These are phyloP conservation scores for Fusarium albidum DNA, from an alignment of 2,329 filamentous ascomycete genomes.

Conservation along the genomic window DNA sequence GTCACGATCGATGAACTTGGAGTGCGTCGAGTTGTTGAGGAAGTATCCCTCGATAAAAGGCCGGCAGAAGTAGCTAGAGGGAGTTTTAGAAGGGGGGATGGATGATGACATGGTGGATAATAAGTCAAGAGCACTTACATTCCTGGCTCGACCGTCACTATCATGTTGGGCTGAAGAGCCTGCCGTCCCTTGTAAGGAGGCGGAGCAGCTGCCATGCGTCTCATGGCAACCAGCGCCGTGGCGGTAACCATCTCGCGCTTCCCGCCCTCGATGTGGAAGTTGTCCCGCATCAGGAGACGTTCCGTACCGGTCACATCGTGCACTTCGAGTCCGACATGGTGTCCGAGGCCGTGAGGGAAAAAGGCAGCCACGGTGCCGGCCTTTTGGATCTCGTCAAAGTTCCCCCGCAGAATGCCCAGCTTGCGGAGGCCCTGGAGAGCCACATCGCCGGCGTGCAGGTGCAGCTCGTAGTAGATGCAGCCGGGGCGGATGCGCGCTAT, in stretches of 20 bases:
- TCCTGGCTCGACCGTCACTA: conserved; percentile 83
- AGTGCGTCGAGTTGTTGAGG: conserved; percentile 64
- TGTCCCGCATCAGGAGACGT: conserved; percentile 44
- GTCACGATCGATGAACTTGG: conserved; percentile 69
- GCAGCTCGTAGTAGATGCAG: conserved; percentile 74
- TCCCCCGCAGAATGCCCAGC: conserved; percentile 76
- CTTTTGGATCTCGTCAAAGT: conserved; percentile 61
- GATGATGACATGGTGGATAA: too few species aligned
- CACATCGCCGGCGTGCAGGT: conserved; percentile 75
- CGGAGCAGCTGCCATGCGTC: conserved; percentile 33
- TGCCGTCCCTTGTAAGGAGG: conserved; percentile 47
- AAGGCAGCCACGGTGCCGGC: conserved; percentile 67
- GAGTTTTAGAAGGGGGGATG: too few species aligned
- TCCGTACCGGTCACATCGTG: conserved; percentile 63
- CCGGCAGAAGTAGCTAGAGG: conserved; percentile 78
- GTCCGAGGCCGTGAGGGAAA: conserved; percentile 71
- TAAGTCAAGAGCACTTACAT: conserved; percentile 53
- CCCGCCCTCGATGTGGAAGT: conserved; percentile 43
- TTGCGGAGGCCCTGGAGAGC: conserved; percentile 75
- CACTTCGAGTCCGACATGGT: conserved; percentile 72
- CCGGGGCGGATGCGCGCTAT: conserved; percentile 75
- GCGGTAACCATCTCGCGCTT: conserved; percentile 54
- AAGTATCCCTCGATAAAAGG: conserved; percentile 77
- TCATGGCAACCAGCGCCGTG: conserved; percentile 43
- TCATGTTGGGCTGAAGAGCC: conserved; percentile 66